phyloP scores from a whole-genome alignment of 352 stramenopile species.

The Phytopythium ostracodes region DNA sequence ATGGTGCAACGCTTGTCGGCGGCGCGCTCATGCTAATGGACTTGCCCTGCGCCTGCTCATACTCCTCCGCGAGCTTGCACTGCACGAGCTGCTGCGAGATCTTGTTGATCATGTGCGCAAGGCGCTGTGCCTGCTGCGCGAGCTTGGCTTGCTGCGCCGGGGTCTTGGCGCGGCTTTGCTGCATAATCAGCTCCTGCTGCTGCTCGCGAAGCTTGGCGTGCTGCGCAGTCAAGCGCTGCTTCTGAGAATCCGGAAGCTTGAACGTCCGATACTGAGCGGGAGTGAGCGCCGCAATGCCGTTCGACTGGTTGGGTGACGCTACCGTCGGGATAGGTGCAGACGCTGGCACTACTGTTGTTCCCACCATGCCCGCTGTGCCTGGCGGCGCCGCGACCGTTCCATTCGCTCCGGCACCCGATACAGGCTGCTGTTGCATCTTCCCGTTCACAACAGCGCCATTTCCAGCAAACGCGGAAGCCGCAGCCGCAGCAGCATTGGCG shows the following conservation, averaged over 20 bases:
- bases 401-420: slow-evolving; percentile 2
- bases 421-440: background rate
- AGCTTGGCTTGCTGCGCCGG: slow-evolving; percentile 68
- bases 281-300: slow-evolving; percentile 39
- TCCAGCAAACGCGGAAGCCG: background rate
- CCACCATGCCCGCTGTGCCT: slow-evolving; percentile 1
- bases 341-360: background rate
- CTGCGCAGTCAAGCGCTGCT: slow-evolving; percentile 63
- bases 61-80: slow-evolving; percentile 78
- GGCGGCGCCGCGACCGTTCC: slow-evolving; percentile 13
- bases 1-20: slow-evolving; percentile 13
- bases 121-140: slow-evolving; percentile 60
- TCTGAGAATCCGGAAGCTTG: slow-evolving; percentile 58
- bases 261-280: slow-evolving; percentile 73
- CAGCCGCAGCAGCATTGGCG: slow-evolving; percentile 15
- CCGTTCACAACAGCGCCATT: background rate
- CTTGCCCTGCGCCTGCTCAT: slow-evolving; percentile 61
- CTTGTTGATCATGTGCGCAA: slow-evolving; percentile 85
- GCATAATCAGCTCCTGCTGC: slow-evolving; percentile 74
- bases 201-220: slow-evolving; percentile 72
- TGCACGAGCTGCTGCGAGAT: slow-evolving; percentile 84
- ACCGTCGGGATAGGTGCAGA: background rate
- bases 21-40: slow-evolving; percentile 29
- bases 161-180: slow-evolving; percentile 70
- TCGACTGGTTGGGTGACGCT: slow-evolving; percentile 9